Evolutionary conservation across 768 basidiomycete genomes (phyloP).

Genomic region (Botryobasidium botryosum): DNA sequence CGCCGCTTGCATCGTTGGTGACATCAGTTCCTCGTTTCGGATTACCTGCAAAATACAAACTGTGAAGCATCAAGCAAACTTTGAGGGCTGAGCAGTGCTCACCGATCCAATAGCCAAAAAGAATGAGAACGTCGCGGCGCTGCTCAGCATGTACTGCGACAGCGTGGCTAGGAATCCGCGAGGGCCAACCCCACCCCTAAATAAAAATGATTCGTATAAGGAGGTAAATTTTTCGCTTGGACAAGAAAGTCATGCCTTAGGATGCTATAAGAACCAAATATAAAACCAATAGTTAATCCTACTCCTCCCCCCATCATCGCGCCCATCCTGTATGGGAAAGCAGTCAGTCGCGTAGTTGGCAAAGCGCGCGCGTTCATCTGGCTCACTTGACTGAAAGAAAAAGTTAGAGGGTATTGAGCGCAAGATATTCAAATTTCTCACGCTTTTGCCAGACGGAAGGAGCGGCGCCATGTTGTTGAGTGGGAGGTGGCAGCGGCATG

Average conservation of each 20-base stretch:
- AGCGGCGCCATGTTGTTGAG: slow-evolving; percentile 17
- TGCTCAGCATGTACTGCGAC: slow-evolving; percentile 96
- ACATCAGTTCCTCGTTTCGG: slow-evolving; percentile 52
- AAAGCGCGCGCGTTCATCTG: background rate
- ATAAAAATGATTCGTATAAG: background rate
- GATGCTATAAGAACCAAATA: slow-evolving; percentile 89
- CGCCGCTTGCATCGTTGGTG: slow-evolving; percentile 45
- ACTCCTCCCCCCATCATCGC: slow-evolving; percentile 87
- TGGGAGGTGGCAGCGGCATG: slow-evolving; percentile 7
- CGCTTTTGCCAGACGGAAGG: slow-evolving; percentile 65
- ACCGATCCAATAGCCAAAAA: slow-evolving; percentile 93
- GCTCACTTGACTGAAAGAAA: background rate
- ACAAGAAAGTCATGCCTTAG: slow-evolving; percentile 41
- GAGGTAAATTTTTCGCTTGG: background rate
- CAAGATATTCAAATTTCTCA: slow-evolving; percentile 21
- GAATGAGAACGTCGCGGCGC: slow-evolving; percentile 92
- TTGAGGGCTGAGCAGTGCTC: slow-evolving; percentile 17
- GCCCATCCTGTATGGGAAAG: slow-evolving; percentile 50
- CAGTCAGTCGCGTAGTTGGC: no score
- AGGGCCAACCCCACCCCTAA: slow-evolving; percentile 77
- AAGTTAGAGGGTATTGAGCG: background rate
- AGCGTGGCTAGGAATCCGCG: slow-evolving; percentile 80
- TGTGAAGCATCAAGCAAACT: slow-evolving; percentile 5
- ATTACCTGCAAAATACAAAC: slow-evolving; percentile 45
- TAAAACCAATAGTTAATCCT: slow-evolving; percentile 91